These are phyloP conservation scores for Prunus mira DNA, from an alignment of 306 rosid genomes.

Conservation along the genomic window DNA sequence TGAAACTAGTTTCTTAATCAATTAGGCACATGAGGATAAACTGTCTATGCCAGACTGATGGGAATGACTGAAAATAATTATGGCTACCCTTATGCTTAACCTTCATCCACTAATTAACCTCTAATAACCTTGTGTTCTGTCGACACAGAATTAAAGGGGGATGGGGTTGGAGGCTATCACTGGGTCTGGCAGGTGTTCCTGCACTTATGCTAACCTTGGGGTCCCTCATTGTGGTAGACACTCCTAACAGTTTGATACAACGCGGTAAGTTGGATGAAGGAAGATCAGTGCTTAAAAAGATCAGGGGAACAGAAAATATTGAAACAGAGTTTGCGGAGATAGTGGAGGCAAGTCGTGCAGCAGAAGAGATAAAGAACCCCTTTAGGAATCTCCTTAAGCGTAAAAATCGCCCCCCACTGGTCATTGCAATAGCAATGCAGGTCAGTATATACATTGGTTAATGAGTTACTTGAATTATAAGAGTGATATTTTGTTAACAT, in stretches of 20 bases:
- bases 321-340: slow-evolving; percentile 71
- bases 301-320: slow-evolving; percentile 67
- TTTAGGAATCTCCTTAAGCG: slow-evolving; percentile 62
- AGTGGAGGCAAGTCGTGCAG: slow-evolving; percentile 58
- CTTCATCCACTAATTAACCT: background rate
- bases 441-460: slow-evolving; percentile 5
- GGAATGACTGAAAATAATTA: background rate
- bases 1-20: background rate
- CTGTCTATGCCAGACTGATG: background rate
- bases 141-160: slow-evolving; percentile 40
- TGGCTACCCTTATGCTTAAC: background rate
- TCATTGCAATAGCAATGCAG: slow-evolving; percentile 71
- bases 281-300: slow-evolving; percentile 49
- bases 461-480: background rate
- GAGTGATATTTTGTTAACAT: background rate
- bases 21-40: background rate
- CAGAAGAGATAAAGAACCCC: slow-evolving; percentile 63
- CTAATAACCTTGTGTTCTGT: background rate
- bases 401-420: slow-evolving; percentile 60
- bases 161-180: slow-evolving; percentile 93
- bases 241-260: slow-evolving; percentile 79
- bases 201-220: slow-evolving; percentile 69
- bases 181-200: slow-evolving; percentile 80
- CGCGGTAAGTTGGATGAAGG: slow-evolving; percentile 77
- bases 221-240: slow-evolving; percentile 71